Conservation (phyloP, 2,329 filamentous ascomycete genomes). For the Colletotrichum sojae region DNA sequence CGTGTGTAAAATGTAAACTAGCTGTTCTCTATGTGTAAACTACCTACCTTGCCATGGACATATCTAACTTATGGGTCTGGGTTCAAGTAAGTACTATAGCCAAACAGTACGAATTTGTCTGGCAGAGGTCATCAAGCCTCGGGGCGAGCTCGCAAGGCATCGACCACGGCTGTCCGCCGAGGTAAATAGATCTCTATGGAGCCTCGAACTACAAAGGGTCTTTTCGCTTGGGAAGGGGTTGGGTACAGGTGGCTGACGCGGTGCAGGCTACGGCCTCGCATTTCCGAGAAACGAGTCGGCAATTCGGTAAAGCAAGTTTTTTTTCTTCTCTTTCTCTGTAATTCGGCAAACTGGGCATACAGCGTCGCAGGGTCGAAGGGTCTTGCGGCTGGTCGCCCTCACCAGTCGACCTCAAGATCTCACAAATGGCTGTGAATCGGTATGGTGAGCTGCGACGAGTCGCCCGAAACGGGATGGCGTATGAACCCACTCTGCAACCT, state of each 20-base stretch:
- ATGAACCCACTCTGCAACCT: not conserved
- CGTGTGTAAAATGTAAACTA: too few species aligned
- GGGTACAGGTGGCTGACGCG: not conserved
- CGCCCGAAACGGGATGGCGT: conserved; percentile 18
- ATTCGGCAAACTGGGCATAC: conserved; percentile 9
- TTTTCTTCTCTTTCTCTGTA: not conserved
- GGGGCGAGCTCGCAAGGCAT: too few species aligned
- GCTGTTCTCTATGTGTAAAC: too few species aligned
- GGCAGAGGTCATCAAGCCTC: too few species aligned
- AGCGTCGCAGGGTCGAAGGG: conserved; percentile 32
- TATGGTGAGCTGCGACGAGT: conserved; percentile 3
- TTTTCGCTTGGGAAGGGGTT: too few species aligned
- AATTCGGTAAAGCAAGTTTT: conserved; percentile 15
- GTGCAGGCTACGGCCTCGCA: conserved; percentile 15
- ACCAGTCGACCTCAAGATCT: conserved; percentile 31
- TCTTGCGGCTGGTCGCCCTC: conserved; percentile 22
- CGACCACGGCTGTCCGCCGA: too few species aligned
- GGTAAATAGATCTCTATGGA: too few species aligned
- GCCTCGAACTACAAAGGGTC: too few species aligned
- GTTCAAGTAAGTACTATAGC: too few species aligned
- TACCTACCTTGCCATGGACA: too few species aligned
- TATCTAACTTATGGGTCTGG: too few species aligned
- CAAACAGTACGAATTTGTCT: too few species aligned
- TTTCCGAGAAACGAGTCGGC: conserved; percentile 25
- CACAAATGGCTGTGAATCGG: conserved; percentile 36